These are phyloP conservation scores for Kluyveromyces dobzhanskii DNA, from an alignment of 805 yeast species.

Conservation along the genomic window DNA sequence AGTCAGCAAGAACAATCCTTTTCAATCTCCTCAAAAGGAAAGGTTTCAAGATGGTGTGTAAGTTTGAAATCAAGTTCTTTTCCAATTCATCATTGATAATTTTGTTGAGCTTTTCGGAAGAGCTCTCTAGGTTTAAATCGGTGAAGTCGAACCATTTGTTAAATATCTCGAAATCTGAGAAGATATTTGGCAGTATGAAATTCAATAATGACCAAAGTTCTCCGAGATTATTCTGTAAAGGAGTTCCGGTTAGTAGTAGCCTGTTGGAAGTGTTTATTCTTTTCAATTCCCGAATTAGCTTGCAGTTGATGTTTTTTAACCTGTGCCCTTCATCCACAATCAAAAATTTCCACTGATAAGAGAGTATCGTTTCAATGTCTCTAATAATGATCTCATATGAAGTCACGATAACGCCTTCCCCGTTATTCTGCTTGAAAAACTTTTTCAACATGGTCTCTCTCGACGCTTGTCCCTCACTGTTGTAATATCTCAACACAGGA, in stretches of 20 bases:
- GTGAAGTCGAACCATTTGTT: constrained; percentile 92
- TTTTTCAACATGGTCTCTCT: constrained; percentile 26
- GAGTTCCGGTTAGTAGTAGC: constrained; percentile 88
- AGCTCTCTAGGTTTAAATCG: constrained; percentile 33
- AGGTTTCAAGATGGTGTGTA: constrained; percentile 85
- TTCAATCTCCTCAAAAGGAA: constrained; percentile 79
- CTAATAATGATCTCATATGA: constrained; percentile 74
- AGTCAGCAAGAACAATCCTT: constrained; percentile 52
- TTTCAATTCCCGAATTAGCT: constrained; percentile 64
- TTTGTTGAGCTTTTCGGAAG: constrained; percentile 27
- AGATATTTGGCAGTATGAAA: constrained; percentile 86
- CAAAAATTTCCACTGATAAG: constrained; percentile 65
- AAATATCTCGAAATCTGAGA: constrained; percentile 80
- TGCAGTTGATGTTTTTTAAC: constrained; percentile 74
- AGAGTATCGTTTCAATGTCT: constrained; percentile 51
- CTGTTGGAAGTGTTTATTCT: constrained; percentile 59
- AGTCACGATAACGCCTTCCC: constrained; percentile 55
- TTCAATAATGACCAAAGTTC: constrained; percentile 91
- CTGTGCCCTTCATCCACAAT: constrained; percentile 97
- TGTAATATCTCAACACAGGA: constrained; percentile 55
- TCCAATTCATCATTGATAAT: constrained; percentile 51
- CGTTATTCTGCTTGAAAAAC: constrained; percentile 33
- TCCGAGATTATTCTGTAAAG: constrained; percentile 80
- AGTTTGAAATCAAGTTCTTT: constrained; percentile 56
- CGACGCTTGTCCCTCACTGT: constrained; percentile 41